These are phyloP conservation scores for Quercus parvula DNA, from an alignment of 306 rosid species.

Conservation along the genomic window DNA sequence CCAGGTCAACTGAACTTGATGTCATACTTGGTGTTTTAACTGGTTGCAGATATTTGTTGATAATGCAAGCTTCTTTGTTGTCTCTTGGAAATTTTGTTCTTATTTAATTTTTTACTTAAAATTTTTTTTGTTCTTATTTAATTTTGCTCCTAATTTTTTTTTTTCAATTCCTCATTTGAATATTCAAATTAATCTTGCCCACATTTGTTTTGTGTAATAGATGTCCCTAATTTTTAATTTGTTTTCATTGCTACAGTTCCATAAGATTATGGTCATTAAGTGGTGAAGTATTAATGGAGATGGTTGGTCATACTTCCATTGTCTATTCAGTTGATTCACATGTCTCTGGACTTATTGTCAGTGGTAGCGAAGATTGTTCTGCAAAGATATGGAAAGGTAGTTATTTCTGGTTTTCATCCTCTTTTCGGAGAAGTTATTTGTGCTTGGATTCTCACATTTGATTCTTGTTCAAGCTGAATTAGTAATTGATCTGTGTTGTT, in stretches of 20 bases:
- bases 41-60: neutral
- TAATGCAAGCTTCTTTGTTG: neutral
- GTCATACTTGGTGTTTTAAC: neutral
- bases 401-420: constrained; percentile 18
- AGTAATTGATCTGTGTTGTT: neutral
- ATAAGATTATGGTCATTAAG: constrained; percentile 82
- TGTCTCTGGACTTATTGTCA: constrained; percentile 80
- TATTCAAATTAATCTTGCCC: neutral
- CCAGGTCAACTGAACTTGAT: neutral
- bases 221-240: constrained; percentile 6
- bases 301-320: constrained; percentile 93
- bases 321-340: constrained; percentile 94
- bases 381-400: constrained; percentile 98
- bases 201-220: neutral
- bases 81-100: neutral
- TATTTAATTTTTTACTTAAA: neutral
- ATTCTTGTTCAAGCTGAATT: neutral
- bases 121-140: neutral
- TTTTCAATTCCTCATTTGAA: neutral
- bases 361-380: constrained; percentile 82
- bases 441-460: neutral
- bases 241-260: constrained; percentile 56
- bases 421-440: neutral
- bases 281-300: constrained; percentile 80
- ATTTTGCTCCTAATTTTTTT: neutral